phyloP scores from a whole-genome alignment of 768 basidiomycete species.

The Trametes gibbosa region DNA sequence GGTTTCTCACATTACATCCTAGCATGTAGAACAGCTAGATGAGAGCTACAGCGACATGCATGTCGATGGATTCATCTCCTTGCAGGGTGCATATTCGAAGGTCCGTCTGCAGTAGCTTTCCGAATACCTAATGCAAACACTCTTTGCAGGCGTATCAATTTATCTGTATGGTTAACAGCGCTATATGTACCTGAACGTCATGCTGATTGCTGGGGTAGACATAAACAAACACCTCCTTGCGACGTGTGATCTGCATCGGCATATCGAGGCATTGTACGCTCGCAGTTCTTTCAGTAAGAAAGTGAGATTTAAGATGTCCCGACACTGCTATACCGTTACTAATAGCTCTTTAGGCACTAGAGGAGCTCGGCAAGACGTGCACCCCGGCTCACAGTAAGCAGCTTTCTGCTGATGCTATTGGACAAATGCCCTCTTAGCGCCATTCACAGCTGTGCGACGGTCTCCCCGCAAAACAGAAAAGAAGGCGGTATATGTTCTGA shows the following conservation, averaged over 20 bases:
- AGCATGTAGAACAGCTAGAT: constrained; percentile 72
- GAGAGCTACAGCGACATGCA: constrained; percentile 46
- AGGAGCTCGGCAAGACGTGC: constrained; percentile 56
- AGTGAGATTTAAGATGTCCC: constrained; percentile 38
- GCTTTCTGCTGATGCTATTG: background rate
- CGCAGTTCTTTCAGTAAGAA: constrained; percentile 73
- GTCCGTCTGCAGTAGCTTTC: constrained; percentile 33
- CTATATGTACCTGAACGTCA: background rate
- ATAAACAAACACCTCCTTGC: constrained; percentile 75
- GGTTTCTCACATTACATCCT: constrained; percentile 1
- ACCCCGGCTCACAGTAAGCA: constrained; percentile 44
- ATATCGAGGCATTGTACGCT: constrained; percentile 64
- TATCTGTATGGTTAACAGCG: constrained; percentile 55
- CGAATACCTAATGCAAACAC: background rate
- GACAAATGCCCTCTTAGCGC: constrained; percentile 13
- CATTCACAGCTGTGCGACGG: constrained; percentile 50
- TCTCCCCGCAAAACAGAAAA: constrained; percentile 80
- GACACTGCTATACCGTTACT: background rate
- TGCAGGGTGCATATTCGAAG: constrained; percentile 72
- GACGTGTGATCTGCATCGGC: constrained; percentile 61
- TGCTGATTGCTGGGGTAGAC: constrained; percentile 41
- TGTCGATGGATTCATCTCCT: constrained; percentile 82
- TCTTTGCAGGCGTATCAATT: constrained; percentile 71
- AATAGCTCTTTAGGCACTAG: constrained; percentile 52
- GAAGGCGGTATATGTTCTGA: constrained; percentile 80